A percentile compares a stretch with the other conserved stretches of the same genome.
Conservation (phyloP, 1,284 basidiomycete species). For the Leccinum angustisporum region DNA sequence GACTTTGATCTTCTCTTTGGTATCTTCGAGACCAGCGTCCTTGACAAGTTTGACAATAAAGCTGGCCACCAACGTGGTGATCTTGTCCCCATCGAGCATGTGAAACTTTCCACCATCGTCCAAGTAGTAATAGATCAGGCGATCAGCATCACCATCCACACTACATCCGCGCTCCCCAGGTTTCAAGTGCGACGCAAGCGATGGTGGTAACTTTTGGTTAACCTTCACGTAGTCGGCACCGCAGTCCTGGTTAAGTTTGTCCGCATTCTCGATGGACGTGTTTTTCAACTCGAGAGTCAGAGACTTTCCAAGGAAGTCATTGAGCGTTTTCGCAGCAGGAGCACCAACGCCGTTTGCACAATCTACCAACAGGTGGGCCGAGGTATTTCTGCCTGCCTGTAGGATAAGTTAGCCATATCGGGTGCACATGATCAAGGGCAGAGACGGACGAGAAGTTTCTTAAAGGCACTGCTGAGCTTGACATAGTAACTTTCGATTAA, state of each 20-base stretch:
- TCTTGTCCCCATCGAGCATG: constrained; percentile 98
- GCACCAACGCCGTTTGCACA: constrained; percentile 98
- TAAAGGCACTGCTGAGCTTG: constrained; percentile 87
- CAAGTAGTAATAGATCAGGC: constrained; percentile 93
- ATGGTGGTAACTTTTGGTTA: constrained; percentile 79
- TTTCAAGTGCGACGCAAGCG: constrained; percentile 58
- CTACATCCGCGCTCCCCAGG: constrained; percentile 85
- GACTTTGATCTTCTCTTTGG: constrained; percentile 58
- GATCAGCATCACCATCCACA: constrained; percentile 97
- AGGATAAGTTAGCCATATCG: constrained; percentile 10
- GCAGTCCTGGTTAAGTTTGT: constrained; percentile 83
- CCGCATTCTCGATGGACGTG: constrained; percentile 61
- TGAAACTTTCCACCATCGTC: constrained; percentile 80
- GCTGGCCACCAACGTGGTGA: constrained; percentile 89
- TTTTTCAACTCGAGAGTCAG: constrained; percentile 67
- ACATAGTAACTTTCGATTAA: constrained; percentile 85
- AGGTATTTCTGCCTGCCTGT: constrained; percentile 61
- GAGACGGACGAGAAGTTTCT: constrained; percentile 76
- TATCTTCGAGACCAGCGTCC: constrained; percentile 70
- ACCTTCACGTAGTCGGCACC: constrained; percentile 99
- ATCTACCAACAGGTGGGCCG: constrained; percentile 77
- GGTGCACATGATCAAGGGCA: constrained; percentile 1
- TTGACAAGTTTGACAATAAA: constrained; percentile 93
- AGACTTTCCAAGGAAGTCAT: constrained; percentile 52
- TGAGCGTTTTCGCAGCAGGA: constrained; percentile 61